Conservation (phyloP, 2,329 filamentous ascomycete species). For the Cladobotryum mycophilum region DNA sequence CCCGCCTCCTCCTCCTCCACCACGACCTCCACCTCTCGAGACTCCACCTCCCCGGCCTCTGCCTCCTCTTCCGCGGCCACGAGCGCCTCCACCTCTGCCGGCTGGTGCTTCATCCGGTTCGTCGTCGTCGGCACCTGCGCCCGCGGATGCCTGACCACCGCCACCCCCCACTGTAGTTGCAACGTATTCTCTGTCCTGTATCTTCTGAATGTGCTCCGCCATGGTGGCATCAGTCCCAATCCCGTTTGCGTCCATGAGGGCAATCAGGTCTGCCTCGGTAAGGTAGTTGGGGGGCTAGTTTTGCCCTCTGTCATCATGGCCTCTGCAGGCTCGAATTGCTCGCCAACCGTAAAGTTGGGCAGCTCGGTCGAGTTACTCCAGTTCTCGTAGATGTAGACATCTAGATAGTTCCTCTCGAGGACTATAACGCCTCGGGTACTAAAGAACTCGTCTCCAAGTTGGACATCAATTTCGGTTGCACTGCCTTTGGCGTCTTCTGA, state of each 20-base stretch:
- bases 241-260: constrained; percentile 95
- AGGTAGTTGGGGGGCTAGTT: constrained; percentile 80
- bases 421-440: constrained; percentile 78
- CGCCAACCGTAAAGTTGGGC: constrained; percentile 71
- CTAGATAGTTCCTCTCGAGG: constrained; percentile 83
- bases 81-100: constrained; percentile 41
- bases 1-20: constrained; percentile 41
- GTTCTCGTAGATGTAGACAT: constrained; percentile 93
- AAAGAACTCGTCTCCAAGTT: constrained; percentile 79
- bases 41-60: constrained; percentile 33
- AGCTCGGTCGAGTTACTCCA: constrained; percentile 86
- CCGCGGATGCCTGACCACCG: constrained; percentile 28
- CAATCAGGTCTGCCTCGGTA: constrained; percentile 91
- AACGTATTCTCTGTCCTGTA: constrained; percentile 85
- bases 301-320: constrained; percentile 88
- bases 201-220: constrained; percentile 96
- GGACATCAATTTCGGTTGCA: constrained; percentile 75
- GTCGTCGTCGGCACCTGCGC: constrained; percentile 32
- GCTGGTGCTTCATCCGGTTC: constrained; percentile 31
- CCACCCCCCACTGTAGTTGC: constrained; percentile 49
- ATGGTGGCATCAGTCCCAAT: constrained; percentile 98
- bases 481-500: constrained; percentile 88
- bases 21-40: constrained; percentile 35
- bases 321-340: constrained; percentile 81
- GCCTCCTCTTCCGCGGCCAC: constrained; percentile 42